Evolutionary conservation across 495 filamentous ascomycete genomes (phyloP), one percentile per base, ranked within the genome.

Genomic region (Trichoderma gamsii): DNA sequence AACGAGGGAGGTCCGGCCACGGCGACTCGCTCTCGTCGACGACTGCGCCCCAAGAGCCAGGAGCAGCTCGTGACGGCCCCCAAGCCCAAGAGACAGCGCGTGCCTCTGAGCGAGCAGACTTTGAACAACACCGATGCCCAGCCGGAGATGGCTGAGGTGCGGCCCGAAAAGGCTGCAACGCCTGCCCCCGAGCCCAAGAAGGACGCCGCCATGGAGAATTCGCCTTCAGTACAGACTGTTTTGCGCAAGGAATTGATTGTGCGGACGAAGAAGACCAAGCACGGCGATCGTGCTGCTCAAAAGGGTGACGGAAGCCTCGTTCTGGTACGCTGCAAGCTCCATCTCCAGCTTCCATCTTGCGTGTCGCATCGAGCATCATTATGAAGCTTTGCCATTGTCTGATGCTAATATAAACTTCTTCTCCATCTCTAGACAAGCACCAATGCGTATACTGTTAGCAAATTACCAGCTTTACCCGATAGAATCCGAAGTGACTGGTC

Each of bases 391-490:
- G 23, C 23, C 9, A 61, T 61, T 61, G 56, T 61, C 13, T 11
- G 35, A 61, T 61, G 25, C 56, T 61, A 32, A 61, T 16, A 12
- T 15, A 12, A 38, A 38, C 35, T 35, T 16, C 9, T 18, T 32
- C n/a, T 18, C 8, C 12, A 12, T 29, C 25, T 29, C 25, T 66
- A 97, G 92, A 93, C 92, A 21, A 89, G 88, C 74, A 98, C 92
- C 72, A 88, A 90, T 73, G 91, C 89, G 67, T 97, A 95, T 73
- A 87, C 85, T 41, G 92, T 98, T 43, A 90, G 90, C 67, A 90
- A 91, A 73, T 86, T 98, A 32, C 90, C 92, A 66, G 86, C 87
- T 46, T 80, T 96, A 25, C 93, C 93, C 52, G 87, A 93, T 68
- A 83, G 86, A 67, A 81, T 97, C 63, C 87, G 87, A 29, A 78